phyloP scores from a whole-genome alignment of 1,284 basidiomycete genomes.

The Heterobasidion irregulare region DNA sequence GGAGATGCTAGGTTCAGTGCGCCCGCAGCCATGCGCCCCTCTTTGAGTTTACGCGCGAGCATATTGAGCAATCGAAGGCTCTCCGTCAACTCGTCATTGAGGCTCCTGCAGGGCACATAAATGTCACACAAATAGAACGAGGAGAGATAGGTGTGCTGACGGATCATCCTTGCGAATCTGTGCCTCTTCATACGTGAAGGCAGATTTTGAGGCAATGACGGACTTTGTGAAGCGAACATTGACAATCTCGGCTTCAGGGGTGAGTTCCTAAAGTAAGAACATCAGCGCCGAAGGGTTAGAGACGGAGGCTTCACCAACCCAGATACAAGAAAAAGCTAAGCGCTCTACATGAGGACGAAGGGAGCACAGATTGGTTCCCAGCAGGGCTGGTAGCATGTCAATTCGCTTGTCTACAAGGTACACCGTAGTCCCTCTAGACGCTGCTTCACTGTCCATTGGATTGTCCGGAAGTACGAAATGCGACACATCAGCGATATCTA shows the following conservation, averaged over 20 bases:
- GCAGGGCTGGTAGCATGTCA: conserved; percentile 93
- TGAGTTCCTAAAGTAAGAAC: conserved; percentile 59
- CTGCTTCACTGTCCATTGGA: conserved; percentile 96
- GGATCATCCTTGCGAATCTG: conserved; percentile 91
- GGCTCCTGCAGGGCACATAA: conserved; percentile 36
- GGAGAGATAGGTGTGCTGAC: conserved; percentile 34
- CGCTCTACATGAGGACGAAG: conserved; percentile 91
- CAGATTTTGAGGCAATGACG: conserved; percentile 93
- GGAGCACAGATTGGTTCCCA: conserved; percentile 96
- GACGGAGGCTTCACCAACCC: conserved; percentile 50
- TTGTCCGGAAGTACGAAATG: conserved; percentile 94
- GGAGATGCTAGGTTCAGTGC: conserved; percentile 96
- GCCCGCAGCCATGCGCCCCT: conserved; percentile 85
- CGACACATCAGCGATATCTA: conserved; percentile 98
- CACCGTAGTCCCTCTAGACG: conserved; percentile 93
- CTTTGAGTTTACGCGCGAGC: conserved; percentile 83
- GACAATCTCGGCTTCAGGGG: conserved; percentile 82
- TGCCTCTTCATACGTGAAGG: conserved; percentile 97
- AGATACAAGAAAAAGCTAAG: conserved; percentile 92
- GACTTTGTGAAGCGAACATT: conserved; percentile 92
- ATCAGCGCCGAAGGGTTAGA: background rate
- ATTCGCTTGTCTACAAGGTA: conserved; percentile 99
- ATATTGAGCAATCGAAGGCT: conserved; percentile 88
- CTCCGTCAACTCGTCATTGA: conserved; percentile 79
- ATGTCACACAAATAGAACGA: background rate